phyloP scores from a whole-genome alignment of 1,284 basidiomycete species.

The Leccinum subspadiceum region DNA sequence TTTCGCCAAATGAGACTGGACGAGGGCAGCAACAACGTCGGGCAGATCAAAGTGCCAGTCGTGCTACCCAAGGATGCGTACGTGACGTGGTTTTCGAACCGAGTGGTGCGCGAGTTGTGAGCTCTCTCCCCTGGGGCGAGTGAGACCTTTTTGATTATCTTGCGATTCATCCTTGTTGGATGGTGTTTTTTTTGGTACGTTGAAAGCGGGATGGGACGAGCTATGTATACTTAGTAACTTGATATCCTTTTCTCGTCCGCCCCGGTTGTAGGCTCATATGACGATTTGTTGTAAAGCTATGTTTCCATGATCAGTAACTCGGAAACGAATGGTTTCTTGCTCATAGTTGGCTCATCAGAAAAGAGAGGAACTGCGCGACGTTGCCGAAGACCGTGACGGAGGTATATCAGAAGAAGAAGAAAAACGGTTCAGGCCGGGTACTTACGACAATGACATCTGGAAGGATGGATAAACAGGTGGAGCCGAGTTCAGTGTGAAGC shows the following conservation, averaged over 20 bases:
- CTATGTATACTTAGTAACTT: not conserved
- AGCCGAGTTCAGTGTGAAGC: conserved; percentile 16
- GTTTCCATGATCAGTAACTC: not conserved
- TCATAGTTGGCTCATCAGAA: not conserved
- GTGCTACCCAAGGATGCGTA: not conserved
- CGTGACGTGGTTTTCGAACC: not conserved
- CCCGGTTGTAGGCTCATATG: not conserved
- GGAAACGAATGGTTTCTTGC: not conserved
- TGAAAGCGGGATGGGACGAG: not conserved
- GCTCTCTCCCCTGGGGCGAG: not conserved
- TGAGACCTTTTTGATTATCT: not conserved
- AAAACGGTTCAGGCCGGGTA: not conserved
- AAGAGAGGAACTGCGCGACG: not conserved
- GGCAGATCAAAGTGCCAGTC: not conserved
- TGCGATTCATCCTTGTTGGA: not conserved
- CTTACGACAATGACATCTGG: not conserved
- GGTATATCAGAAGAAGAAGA: not conserved
- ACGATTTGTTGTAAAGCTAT: not conserved
- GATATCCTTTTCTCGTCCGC: not conserved
- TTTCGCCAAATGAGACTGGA: conserved; percentile 22
- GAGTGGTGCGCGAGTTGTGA: not conserved
- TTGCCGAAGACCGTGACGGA: not conserved
- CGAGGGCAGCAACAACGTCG: conserved; percentile 10
- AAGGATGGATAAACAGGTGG: not conserved
- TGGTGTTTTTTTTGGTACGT: not conserved